phyloP scores from a whole-genome alignment of 306 rosid species.

The Vigna radiata region DNA sequence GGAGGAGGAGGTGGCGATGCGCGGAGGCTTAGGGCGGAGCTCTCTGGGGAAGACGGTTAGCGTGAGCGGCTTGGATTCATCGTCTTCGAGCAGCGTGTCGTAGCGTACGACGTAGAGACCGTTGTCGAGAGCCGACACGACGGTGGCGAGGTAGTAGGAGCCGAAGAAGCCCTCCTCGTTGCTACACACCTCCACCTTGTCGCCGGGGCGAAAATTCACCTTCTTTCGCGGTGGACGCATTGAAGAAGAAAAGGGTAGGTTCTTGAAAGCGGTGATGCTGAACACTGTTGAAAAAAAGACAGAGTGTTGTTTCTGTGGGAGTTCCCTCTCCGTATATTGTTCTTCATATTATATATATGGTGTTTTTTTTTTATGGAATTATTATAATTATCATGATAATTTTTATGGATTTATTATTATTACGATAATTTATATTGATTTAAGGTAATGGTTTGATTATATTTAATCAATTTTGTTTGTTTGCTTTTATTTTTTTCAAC shows the following conservation, averaged over 20 bases:
- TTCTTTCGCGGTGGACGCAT: slow-evolving; percentile 47
- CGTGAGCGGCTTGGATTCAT: slow-evolving; percentile 7
- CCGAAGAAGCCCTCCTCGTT: slow-evolving; percentile 35
- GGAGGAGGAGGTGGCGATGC: background rate
- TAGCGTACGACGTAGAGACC: slow-evolving; percentile 45
- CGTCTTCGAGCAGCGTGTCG: slow-evolving; percentile 45
- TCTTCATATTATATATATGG: too few species aligned
- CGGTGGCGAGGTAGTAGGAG: slow-evolving; percentile 29
- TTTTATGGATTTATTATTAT: too few species aligned
- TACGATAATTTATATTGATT: too few species aligned
- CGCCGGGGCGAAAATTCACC: background rate
- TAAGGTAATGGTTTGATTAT: too few species aligned
- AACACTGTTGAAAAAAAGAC: too few species aligned
- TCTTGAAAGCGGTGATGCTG: background rate
- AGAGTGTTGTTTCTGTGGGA: too few species aligned
- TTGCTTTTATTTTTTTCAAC: too few species aligned
- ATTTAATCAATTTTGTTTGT: too few species aligned
- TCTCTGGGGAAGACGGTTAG: slow-evolving; percentile 40
- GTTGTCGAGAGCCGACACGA: slow-evolving; percentile 3
- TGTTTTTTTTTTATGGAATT: too few species aligned
- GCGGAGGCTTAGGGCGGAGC: slow-evolving; percentile 51
- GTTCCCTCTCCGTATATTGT: too few species aligned
- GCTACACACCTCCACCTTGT: slow-evolving; percentile 29
- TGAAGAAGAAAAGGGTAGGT: background rate
- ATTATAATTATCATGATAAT: too few species aligned